Percentiles rank a stretch among this genome's conserved stretches.
phyloP scores from a whole-genome alignment of 208 protist genomes.

The Trypanosoma congolense region DNA sequence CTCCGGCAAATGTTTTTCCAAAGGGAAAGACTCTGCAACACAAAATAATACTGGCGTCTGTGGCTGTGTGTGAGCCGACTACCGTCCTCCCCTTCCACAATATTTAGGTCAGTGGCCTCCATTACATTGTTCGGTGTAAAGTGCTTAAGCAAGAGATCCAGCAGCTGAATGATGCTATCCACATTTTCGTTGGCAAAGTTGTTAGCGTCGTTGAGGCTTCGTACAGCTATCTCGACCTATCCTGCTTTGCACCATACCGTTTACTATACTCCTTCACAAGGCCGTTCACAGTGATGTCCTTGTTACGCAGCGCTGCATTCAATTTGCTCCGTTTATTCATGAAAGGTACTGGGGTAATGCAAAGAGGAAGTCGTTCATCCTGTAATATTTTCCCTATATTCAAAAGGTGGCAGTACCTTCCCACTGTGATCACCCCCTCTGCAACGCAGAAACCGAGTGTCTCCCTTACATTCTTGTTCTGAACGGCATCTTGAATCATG shows the following conservation, averaged over 20 bases:
- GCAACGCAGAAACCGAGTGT: constrained; percentile 74
- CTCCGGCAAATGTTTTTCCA: constrained; percentile 92
- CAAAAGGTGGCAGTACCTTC: constrained; percentile 45
- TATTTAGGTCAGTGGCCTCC: constrained; percentile 59
- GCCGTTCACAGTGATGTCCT: constrained; percentile 72
- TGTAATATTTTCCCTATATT: constrained; percentile 55
- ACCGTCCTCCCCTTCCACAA: constrained; percentile 76
- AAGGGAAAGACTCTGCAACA: constrained; percentile 93
- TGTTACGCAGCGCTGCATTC: constrained; percentile 82
- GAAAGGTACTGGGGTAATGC: constrained; percentile 86
- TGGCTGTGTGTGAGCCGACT: constrained; percentile 95
- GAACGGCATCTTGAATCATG: constrained; percentile 87
- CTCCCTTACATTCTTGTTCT: constrained; percentile 61
- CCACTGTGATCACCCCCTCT: constrained; percentile 75
- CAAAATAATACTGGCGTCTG: constrained; percentile 92
- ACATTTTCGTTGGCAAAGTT: constrained; percentile 89
- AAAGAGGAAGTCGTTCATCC: constrained; percentile 69
- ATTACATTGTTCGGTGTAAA: constrained; percentile 56
- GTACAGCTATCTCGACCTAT: constrained; percentile 74
- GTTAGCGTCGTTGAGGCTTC: constrained; percentile 89
- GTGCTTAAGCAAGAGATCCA: constrained; percentile 65
- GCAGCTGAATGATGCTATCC: constrained; percentile 57
- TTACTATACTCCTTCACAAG: constrained; percentile 62
- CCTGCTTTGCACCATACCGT: constrained; percentile 22
- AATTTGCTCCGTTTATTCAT: constrained; percentile 58